Base-by-base conservation (phyloP, 305 asterid species). In the Rubia occidens region DNA sequence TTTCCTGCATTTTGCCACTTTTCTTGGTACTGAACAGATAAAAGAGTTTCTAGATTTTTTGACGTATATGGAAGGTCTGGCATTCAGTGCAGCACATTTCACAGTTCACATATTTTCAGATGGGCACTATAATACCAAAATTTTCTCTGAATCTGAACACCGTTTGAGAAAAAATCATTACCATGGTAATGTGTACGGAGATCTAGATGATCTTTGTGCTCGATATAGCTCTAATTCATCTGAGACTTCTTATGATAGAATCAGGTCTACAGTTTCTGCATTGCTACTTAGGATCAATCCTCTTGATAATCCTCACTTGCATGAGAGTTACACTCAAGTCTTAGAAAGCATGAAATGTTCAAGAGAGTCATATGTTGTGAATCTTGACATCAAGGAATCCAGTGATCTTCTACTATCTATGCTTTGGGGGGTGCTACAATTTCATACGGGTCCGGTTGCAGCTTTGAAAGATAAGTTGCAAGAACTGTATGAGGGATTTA, bases 381-480 rank as follows among this genome's bases (percentile, higher is more conserved):
- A 11, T 39, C 13, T 17, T 6, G 47, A 26, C 13, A 60, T 43
- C 15, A 2, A 14, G 18, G 5, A 8, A 14, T 49, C 18, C 55
- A 42, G 45, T 42, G 45, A 42, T 32, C 35, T 32, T 32, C 35
- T 32, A 32, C 35, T 32, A 32, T 32, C 35, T 32, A 32, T 32
- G 35, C 35, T 32, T 32, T 32, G 35, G 35, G 35, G 3, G 35
- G 35, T 32, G 35, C 35, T 32, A 32, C 35, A 32, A 0, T 32
- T 32, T 32, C 35, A 32, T 0, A 32, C 0, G 0, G 35, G 35
- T 0, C 5, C 35, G 0, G 35, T 0, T 32, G 0, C 0, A 0
- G 35, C 35, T 32, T 32, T 32, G 0, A 32, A 32, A 0, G 35
- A 32, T 32, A 32, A 32, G 0, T 32, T 32, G 35, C 4, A 32